These are phyloP conservation scores for Gentiana dahurica DNA, from an alignment of 257 asterid species.

Conservation along the genomic window DNA sequence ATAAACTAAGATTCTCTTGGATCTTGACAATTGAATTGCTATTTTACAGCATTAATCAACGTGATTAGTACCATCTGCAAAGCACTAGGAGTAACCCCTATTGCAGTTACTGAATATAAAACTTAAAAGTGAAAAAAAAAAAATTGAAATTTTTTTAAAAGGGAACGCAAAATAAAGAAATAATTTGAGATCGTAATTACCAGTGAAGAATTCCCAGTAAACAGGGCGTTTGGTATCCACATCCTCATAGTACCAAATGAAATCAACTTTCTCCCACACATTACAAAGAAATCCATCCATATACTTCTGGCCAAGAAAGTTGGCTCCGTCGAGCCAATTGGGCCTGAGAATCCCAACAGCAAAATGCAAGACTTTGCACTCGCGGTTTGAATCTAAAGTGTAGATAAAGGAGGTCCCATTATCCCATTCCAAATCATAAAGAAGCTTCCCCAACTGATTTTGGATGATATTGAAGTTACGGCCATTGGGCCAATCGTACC, in stretches of 20 bases:
- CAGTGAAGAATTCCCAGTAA: conserved; percentile 49
- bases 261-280: conserved; percentile 68
- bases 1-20: too few species aligned
- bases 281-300: conserved; percentile 66
- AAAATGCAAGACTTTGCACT: conserved; percentile 33
- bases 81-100: too few species aligned
- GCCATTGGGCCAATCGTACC: conserved; percentile 67
- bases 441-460: conserved; percentile 42
- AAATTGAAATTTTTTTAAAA: too few species aligned
- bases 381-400: conserved; percentile 36
- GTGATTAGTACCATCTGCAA: too few species aligned
- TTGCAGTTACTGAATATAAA: too few species aligned
- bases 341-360: conserved; percentile 63
- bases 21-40: too few species aligned
- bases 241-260: conserved; percentile 66
- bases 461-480: conserved; percentile 68
- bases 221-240: conserved; percentile 55
- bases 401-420: conserved; percentile 60
- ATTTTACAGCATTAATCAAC: too few species aligned
- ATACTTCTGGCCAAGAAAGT: conserved; percentile 35
- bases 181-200: conserved; percentile 6
- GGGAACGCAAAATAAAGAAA: too few species aligned
- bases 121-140: too few species aligned
- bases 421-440: conserved; percentile 55
- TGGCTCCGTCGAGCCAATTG: conserved; percentile 50